Conservation (phyloP, 1,139 yeast genomes). For the Magnusiomyces starmeri region DNA sequence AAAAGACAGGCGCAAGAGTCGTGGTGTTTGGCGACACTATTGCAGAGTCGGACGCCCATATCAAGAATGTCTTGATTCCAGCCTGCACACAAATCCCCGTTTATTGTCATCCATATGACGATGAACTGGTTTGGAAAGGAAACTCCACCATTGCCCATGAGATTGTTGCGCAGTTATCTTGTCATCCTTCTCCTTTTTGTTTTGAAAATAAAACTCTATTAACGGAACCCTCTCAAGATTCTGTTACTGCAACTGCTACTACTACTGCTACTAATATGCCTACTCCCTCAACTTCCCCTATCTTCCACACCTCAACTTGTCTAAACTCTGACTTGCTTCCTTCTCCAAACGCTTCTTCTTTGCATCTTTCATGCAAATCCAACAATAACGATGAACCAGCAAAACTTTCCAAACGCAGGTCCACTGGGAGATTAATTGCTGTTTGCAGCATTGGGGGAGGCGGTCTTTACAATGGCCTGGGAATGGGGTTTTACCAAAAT, state of each 20-base stretch:
- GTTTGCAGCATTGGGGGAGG: slow-evolving; percentile 75
- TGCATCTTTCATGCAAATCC: neutral
- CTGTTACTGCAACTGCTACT: neutral
- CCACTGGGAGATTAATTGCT: slow-evolving; percentile 36
- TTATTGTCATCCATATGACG: slow-evolving; percentile 66
- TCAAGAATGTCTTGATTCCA: slow-evolving; percentile 37
- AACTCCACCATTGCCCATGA: slow-evolving; percentile 57
- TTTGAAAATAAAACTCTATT: neutral
- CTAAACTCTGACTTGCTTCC: neutral
- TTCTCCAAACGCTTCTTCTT: slow-evolving; percentile 3
- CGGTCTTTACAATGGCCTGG: slow-evolving; percentile 60
- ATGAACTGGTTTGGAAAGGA: slow-evolving; percentile 64
- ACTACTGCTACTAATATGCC: neutral
- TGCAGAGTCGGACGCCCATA: slow-evolving; percentile 54
- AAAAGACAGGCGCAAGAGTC: slow-evolving; percentile 49
- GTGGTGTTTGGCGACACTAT: slow-evolving; percentile 50
- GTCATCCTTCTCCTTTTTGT: neutral
- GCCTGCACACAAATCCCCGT: slow-evolving; percentile 31
- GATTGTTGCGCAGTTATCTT: slow-evolving; percentile 39
- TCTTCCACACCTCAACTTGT: neutral
- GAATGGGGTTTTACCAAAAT: slow-evolving; percentile 44
- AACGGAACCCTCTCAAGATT: neutral
- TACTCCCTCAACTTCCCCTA: slow-evolving; percentile 2
- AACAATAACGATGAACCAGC: neutral
- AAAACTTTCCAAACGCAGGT: neutral